Evolutionary conservation across 2,329 filamentous ascomycete genomes (phyloP).

Genomic region (Claviceps arundinis): DNA sequence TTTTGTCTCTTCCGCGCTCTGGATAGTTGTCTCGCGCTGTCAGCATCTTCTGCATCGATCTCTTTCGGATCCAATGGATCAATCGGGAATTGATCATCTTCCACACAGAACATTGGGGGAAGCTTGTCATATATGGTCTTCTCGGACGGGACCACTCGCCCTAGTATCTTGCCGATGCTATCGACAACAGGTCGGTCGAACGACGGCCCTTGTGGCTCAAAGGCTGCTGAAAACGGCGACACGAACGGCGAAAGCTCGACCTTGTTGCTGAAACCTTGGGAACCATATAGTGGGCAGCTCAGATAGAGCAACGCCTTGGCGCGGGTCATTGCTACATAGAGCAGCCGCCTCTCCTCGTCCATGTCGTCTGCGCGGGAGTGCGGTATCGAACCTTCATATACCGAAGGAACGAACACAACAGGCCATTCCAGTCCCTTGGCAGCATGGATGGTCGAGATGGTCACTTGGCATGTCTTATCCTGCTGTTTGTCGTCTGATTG

Average conservation of each 20-base stretch:
- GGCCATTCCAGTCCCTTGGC: conserved; percentile 97
- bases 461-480: conserved; percentile 52
- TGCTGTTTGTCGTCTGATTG: conserved; percentile 48
- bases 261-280: conserved; percentile 41
- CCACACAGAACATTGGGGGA: conserved; percentile 38
- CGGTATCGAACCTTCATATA: conserved; percentile 82
- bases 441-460: conserved; percentile 90
- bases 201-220: conserved; percentile 53
- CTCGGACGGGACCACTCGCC: conserved; percentile 44
- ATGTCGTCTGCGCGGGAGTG: conserved; percentile 75
- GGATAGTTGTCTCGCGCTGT: conserved; percentile 9
- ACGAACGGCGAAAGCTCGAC: conserved; percentile 64
- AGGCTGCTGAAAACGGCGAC: conserved; percentile 27
- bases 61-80: conserved; percentile 38
- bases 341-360: conserved; percentile 73
- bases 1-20: conserved; percentile 19
- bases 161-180: conserved; percentile 58
- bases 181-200: conserved; percentile 50
- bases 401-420: conserved; percentile 80
- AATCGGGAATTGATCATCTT: conserved; percentile 57
- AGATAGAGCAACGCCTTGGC: conserved; percentile 78
- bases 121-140: conserved; percentile 39
- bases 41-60: conserved; percentile 10
- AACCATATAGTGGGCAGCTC: conserved; percentile 61
- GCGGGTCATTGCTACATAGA: conserved; percentile 95